These are phyloP conservation scores for Crithidia brevicula DNA, from an alignment of 208 protist species.

Conservation along the genomic window DNA sequence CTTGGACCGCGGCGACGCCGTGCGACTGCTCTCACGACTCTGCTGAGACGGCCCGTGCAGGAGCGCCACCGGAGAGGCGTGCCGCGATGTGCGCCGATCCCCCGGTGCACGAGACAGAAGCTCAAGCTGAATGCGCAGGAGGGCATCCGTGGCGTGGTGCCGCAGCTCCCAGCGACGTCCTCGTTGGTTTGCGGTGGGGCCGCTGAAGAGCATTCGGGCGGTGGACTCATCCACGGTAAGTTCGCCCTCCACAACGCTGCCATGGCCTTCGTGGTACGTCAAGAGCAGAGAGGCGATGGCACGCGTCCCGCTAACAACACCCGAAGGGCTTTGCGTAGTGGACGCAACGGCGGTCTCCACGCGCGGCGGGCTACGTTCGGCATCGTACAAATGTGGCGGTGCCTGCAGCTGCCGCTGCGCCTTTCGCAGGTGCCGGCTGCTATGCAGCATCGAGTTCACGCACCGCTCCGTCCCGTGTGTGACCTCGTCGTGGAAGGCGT, in stretches of 20 bases:
- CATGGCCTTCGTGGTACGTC: not conserved
- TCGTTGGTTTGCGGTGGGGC: slow-evolving; percentile 18
- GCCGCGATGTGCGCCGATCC: not conserved
- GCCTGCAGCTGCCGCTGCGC: slow-evolving; percentile 7
- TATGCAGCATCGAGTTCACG: not conserved
- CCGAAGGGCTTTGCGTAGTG: too few relatives aligned
- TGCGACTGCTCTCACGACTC: not conserved
- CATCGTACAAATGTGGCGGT: not conserved
- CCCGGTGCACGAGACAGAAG: slow-evolving; percentile 10
- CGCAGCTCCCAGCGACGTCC: slow-evolving; percentile 31
- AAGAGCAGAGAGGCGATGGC: slow-evolving; percentile 30
- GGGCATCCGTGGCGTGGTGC: slow-evolving; percentile 26
- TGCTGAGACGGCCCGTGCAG: not conserved
- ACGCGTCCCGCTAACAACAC: not conserved
- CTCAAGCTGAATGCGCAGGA: slow-evolving; percentile 27
- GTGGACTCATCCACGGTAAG: slow-evolving; percentile 11
- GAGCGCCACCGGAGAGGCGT: not conserved
- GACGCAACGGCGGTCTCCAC: not conserved
- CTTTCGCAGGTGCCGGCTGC: not conserved
- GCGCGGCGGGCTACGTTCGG: not conserved
- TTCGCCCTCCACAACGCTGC: slow-evolving; percentile 19
- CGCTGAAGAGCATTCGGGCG: slow-evolving; percentile 22
- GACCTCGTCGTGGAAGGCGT: slow-evolving; percentile 16
- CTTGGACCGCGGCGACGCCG: not conserved
- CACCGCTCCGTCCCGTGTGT: not conserved